Evolutionary conservation across 2,329 filamentous ascomycete genomes (phyloP).

Genomic region (Colletotrichum tamarilloi): DNA sequence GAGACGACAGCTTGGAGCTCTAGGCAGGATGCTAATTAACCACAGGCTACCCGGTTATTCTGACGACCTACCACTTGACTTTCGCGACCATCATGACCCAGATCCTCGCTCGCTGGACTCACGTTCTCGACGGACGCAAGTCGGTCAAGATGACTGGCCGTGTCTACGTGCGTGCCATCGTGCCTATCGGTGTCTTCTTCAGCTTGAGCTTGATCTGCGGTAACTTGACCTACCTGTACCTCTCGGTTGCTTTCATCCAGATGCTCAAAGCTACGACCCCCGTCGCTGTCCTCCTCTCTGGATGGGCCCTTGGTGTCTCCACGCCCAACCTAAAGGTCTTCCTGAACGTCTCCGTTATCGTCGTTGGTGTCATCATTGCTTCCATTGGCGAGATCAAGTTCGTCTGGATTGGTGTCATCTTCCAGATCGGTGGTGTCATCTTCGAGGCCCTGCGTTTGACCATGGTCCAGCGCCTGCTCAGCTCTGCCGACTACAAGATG

Average conservation of each 20-base stretch:
- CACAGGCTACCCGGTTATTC: slow-evolving; percentile 77
- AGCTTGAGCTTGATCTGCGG: slow-evolving; percentile 95
- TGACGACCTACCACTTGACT: slow-evolving; percentile 95
- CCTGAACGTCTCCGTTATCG: slow-evolving; percentile 93
- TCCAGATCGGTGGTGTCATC: slow-evolving; percentile 80
- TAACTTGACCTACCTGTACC: slow-evolving; percentile 94
- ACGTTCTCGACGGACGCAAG: slow-evolving; percentile 91
- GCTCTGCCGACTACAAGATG: slow-evolving; percentile 90
- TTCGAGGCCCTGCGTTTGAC: slow-evolving; percentile 87
- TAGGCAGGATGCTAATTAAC: slow-evolving; percentile 54
- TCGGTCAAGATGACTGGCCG: slow-evolving; percentile 96
- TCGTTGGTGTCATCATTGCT: slow-evolving; percentile 92
- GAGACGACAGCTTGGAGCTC: neutral
- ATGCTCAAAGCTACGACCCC: slow-evolving; percentile 99
- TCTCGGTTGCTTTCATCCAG: slow-evolving; percentile 97
- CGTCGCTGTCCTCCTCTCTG: slow-evolving; percentile 89
- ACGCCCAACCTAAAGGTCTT: slow-evolving; percentile 88
- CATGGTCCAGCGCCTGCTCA: slow-evolving; percentile 86
- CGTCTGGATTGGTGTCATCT: slow-evolving; percentile 81
- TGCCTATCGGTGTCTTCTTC: slow-evolving; percentile 96
- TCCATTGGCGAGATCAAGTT: slow-evolving; percentile 97
- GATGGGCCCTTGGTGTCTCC: slow-evolving; percentile 87
- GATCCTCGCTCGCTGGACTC: slow-evolving; percentile 89
- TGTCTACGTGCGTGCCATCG: slow-evolving; percentile 91
- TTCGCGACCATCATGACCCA: slow-evolving; percentile 97